Evolutionary conservation across 805 yeast genomes (phyloP).

Genomic region (Candida khao-thaluensis): DNA sequence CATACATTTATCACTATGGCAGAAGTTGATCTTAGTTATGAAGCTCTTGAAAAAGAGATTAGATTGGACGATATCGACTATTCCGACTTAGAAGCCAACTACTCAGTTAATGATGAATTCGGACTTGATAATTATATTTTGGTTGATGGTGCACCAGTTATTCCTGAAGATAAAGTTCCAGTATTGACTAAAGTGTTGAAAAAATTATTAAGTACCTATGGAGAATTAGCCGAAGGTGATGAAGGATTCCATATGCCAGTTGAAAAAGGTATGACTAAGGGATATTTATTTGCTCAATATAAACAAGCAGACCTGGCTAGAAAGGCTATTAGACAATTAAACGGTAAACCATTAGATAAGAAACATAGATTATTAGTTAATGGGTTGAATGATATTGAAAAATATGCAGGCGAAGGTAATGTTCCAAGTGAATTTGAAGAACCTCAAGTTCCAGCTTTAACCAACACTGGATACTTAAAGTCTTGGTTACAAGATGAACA

Average conservation of each 20-base stretch:
- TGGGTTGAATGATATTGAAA: slow-evolving; percentile 78
- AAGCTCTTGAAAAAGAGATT: slow-evolving; percentile 37
- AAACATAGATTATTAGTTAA: slow-evolving; percentile 88
- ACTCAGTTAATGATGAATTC: slow-evolving; percentile 53
- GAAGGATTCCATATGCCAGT: slow-evolving; percentile 82
- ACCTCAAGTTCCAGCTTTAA: slow-evolving; percentile 71
- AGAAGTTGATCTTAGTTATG: slow-evolving; percentile 10
- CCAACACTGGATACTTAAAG: slow-evolving; percentile 75
- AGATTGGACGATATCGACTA: slow-evolving; percentile 62
- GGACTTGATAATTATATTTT: slow-evolving; percentile 77
- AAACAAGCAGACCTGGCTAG: slow-evolving; percentile 64
- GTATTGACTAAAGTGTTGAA: slow-evolving; percentile 80
- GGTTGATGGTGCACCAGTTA: slow-evolving; percentile 93
- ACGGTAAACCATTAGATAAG: slow-evolving; percentile 89
- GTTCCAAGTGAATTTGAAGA: slow-evolving; percentile 62
- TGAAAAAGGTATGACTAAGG: slow-evolving; percentile 76
- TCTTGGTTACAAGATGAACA: slow-evolving; percentile 88
- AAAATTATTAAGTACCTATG: slow-evolving; percentile 76
- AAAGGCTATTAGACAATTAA: slow-evolving; percentile 74
- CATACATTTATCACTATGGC: slow-evolving; percentile 12
- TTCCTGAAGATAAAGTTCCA: slow-evolving; percentile 85
- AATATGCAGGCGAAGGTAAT: slow-evolving; percentile 64
- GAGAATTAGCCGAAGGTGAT: slow-evolving; percentile 58
- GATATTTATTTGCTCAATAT: slow-evolving; percentile 83
- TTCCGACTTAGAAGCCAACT: slow-evolving; percentile 80